Base-by-base conservation (phyloP, 2,329 filamentous ascomycete species). In the Thelonectria olida region DNA sequence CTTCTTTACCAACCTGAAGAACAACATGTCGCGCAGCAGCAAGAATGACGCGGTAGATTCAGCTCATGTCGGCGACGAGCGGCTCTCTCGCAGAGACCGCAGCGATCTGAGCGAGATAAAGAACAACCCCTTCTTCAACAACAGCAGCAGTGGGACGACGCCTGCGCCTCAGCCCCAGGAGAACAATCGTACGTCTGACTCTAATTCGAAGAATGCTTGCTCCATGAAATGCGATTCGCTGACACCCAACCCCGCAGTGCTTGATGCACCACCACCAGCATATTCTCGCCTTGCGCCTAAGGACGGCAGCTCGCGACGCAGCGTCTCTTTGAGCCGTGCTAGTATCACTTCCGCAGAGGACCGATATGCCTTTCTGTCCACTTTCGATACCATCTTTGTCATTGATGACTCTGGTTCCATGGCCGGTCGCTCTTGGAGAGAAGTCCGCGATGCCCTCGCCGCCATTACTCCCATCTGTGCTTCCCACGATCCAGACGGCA, bases 361-460 rank as follows among this genome's bases (percentile, higher is more conserved):
- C 69, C 85, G 83, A 2, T 96, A 92, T 73, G 85, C 88, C 2
- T 97, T 97, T 74, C 87, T 98, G 5, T 75, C 79, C 41, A 83
- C 83, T 15, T 59, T 57, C 36, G 61, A 61, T 45, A 63, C 55
- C 41, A 60, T 60, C 39, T 63, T 60, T 20, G 31, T 63, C 2
- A 48, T 63, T n/a, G 57, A 63, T 51, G 56, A 60, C 38, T 63
- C 61, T 31, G 56, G 41, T 22, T 36, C 53, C 27, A 62, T 62
- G 60, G 19, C 41, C 22, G 54, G 54, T 13, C 59, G 51, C 34
- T 85, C 84, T 20, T 62, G 60, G 60, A 42, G 28, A 31, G 60
- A 62, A 12, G 28, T 62, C 54, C 59, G 55, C 27, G 42, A 25
- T 15, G 28, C 59, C 38, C 39, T 62, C 36, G 54, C 59, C 36